Evolutionary conservation across 805 yeast genomes (phyloP).

Genomic region (Candida argentea): DNA sequence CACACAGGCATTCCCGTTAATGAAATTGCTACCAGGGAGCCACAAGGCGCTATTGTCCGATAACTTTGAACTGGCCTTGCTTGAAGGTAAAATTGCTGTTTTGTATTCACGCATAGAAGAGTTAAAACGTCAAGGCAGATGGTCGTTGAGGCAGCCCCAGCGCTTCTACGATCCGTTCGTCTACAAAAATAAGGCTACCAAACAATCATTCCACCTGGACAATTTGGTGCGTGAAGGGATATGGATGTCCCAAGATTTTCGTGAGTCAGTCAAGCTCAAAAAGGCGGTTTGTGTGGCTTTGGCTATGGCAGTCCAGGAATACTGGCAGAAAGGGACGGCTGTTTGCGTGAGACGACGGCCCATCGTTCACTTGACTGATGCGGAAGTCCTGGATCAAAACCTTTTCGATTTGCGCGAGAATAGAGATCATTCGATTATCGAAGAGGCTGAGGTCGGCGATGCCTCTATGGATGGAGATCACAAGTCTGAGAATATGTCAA

Average conservation of each 20-base stretch:
- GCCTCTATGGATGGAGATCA: not conserved
- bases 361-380: conserved; percentile 17
- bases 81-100: conserved; percentile 88
- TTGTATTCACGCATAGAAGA: conserved; percentile 88
- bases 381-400: conserved; percentile 1
- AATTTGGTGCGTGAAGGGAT: conserved; percentile 62
- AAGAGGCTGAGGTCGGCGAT: conserved; percentile 1
- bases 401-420: too few relatives aligned
- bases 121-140: conserved; percentile 71
- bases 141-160: conserved; percentile 86
- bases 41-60: conserved; percentile 83
- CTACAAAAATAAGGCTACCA: conserved; percentile 11
- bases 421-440: conserved; percentile 1
- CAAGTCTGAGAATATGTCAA: not conserved
- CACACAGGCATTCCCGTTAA: conserved; percentile 80
- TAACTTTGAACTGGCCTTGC: conserved; percentile 70
- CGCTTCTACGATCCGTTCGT: conserved; percentile 58
- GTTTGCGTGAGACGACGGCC: conserved; percentile 50
- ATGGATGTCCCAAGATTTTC: conserved; percentile 76
- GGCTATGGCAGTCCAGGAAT: conserved; percentile 67
- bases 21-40: conserved; percentile 70
- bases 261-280: conserved; percentile 60
- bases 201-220: conserved; percentile 59
- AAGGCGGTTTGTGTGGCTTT: conserved; percentile 58
- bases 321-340: conserved; percentile 64